phyloP scores from a whole-genome alignment of 257 asterid genomes.

The Ballota nigra region DNA sequence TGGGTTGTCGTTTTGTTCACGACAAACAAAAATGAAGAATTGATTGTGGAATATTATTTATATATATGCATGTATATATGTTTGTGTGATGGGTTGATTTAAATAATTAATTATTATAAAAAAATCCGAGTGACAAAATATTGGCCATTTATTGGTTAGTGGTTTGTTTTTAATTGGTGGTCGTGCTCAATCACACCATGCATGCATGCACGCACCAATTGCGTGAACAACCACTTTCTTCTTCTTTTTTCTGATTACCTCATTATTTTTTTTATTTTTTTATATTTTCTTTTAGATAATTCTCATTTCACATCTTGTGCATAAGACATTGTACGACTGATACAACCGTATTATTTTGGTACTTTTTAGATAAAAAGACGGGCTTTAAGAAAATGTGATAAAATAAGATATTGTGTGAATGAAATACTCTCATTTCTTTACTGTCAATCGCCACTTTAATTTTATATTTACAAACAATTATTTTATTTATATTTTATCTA shows the following conservation, averaged over 20 bases:
- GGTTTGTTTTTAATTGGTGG: slow-evolving; percentile 32
- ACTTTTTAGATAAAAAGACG: too few species aligned
- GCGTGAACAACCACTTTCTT: slow-evolving; percentile 18
- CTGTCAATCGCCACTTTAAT: too few species aligned
- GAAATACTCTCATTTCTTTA: too few species aligned
- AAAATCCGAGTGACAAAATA: slow-evolving; percentile 18
- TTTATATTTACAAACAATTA: too few species aligned
- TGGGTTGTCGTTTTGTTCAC: slow-evolving; percentile 43
- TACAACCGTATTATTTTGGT: too few species aligned
- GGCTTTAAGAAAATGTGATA: too few species aligned
- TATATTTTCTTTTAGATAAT: slow-evolving; percentile 11
- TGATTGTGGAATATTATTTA: slow-evolving; percentile 9
- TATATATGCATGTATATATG: neutral
- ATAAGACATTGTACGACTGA: too few species aligned
- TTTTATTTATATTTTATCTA: too few species aligned
- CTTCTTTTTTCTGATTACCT: neutral
- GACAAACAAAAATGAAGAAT: slow-evolving; percentile 23
- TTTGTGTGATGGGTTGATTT: neutral
- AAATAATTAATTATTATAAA: neutral
- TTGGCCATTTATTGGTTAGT: slow-evolving; percentile 37
- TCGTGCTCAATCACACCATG: slow-evolving; percentile 36
- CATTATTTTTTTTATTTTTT: neutral
- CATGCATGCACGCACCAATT: slow-evolving; percentile 37
- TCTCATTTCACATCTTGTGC: neutral
- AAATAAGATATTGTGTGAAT: too few species aligned